Evolutionary conservation across 768 basidiomycete species (phyloP).

Genomic region (Trametes coccinea): DNA sequence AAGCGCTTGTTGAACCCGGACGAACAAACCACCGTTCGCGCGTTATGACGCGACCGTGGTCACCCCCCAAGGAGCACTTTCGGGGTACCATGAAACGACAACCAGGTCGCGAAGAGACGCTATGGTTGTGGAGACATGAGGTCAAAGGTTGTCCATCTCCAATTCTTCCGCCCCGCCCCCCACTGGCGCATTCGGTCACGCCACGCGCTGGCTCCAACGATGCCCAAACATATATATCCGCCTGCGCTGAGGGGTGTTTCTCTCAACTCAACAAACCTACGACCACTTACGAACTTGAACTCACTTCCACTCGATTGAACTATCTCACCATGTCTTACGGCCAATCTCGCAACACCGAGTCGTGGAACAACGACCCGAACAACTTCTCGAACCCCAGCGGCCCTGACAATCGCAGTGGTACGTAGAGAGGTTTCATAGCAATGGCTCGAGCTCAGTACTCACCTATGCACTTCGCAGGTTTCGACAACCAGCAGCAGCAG

Average conservation of each 20-base stretch:
- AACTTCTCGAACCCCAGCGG: constrained; percentile 15
- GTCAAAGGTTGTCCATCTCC: neutral
- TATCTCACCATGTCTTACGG: constrained; percentile 16
- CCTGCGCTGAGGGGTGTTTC: neutral
- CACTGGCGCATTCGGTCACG: neutral
- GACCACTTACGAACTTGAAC: neutral
- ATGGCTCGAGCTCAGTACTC: no score
- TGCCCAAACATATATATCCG: neutral
- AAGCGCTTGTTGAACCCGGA: neutral
- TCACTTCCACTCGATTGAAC: neutral
- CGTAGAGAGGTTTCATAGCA: neutral
- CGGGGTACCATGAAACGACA: no score
- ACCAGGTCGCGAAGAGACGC: neutral
- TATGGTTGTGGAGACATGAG: constrained; percentile 5
- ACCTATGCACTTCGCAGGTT: no score
- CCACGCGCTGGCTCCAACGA: constrained; percentile 9
- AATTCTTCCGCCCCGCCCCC: neutral
- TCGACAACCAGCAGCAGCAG: neutral
- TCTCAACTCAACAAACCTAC: neutral
- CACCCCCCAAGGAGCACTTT: no score
- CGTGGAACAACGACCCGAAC: constrained; percentile 24
- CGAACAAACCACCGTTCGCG: no score
- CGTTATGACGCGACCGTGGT: no score
- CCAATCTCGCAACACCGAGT: constrained; percentile 19
- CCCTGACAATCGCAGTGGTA: constrained; percentile 11